Base-by-base conservation (phyloP, 2,329 filamentous ascomycete genomes). In the Coniella lustricola region DNA sequence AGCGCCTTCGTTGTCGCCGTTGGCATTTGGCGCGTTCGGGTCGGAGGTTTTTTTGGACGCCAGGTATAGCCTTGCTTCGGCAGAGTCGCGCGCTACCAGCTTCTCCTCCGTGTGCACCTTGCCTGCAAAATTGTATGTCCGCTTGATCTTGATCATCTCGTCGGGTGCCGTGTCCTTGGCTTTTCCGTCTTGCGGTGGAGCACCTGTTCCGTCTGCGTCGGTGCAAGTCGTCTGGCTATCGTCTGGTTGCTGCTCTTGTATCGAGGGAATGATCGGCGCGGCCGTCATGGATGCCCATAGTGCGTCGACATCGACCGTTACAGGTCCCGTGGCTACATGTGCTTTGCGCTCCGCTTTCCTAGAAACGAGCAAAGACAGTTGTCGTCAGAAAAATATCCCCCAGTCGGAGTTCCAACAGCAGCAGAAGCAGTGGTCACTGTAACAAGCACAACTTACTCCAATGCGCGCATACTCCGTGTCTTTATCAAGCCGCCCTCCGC, bases 51-150 rank as follows among this genome's bases (percentile, higher is more conserved):
- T 44, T 39, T 47, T 67, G 0, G 76, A 76, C 2, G 76, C 76
- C 13, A 85, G 72, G 55, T 81, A 83, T 10, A 84, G 70, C 54
- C 75, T 79, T 37, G 81, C 82, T 61, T 85, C 82, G 46, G 81
- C 81, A 0, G 81, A 85, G 59, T 79, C 73, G 38, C 77, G 73
- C 3, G 79, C 69, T 1, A 89, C 81, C 10, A 82, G 67, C 61
- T 86, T 87, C 60, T 87, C 82, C 59, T 89, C 85, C 0, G 76
- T 84, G 57, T 85, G 81, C 12, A 84, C 73, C 58, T 84, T 79
- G 25, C 85, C 85, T 32, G 85, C 85, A 57, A 89, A 89, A 57
- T 84, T 85, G 66, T 87, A 88, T 13, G 79, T 83, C 25, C 83
- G 80, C 57, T 82, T 85, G 53, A 89, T 84, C 52, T 75, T 76